Conservation (phyloP, 371 early-diverging fungal species). For the Rhizopus microsporus region DNA sequence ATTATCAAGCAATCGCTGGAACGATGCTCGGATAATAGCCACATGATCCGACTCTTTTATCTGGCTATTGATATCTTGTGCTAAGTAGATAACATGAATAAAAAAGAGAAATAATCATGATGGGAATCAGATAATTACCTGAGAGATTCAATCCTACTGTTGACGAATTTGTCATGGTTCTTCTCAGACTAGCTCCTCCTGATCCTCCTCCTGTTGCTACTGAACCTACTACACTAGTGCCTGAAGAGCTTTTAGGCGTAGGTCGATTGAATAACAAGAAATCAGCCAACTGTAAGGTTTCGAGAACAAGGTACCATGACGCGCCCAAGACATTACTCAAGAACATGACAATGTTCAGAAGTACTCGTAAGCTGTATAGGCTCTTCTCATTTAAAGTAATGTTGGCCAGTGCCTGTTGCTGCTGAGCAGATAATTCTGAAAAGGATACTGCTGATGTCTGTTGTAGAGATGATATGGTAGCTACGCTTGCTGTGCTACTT, state of each 20-base stretch:
- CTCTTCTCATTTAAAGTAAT: conserved; percentile 76
- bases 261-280: conserved; percentile 49
- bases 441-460: conserved; percentile 30
- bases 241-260: conserved; percentile 37
- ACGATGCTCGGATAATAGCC: conserved; percentile 51
- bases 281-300: conserved; percentile 88
- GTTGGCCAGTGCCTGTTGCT: conserved; percentile 41
- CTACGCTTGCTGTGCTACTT: conserved; percentile 27
- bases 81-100: conserved; percentile 10
- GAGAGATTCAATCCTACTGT: conserved; percentile 1
- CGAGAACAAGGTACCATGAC: conserved; percentile 87
- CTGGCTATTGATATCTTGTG: conserved; percentile 20
- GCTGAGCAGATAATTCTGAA: conserved; percentile 41
- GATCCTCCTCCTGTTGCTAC: not conserved
- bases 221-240: conserved; percentile 7
- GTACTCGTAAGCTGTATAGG: conserved; percentile 72
- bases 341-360: conserved; percentile 74
- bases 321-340: conserved; percentile 75
- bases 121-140: conserved; percentile 28
- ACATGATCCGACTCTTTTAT: conserved; percentile 56
- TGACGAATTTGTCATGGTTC: conserved; percentile 31
- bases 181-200: conserved; percentile 18
- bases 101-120: not conserved
- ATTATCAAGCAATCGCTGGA: conserved; percentile 77
- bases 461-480: conserved; percentile 17